phyloP scores from a whole-genome alignment of 2,329 filamentous ascomycete species.

The Aspergillus eucalypticola region DNA sequence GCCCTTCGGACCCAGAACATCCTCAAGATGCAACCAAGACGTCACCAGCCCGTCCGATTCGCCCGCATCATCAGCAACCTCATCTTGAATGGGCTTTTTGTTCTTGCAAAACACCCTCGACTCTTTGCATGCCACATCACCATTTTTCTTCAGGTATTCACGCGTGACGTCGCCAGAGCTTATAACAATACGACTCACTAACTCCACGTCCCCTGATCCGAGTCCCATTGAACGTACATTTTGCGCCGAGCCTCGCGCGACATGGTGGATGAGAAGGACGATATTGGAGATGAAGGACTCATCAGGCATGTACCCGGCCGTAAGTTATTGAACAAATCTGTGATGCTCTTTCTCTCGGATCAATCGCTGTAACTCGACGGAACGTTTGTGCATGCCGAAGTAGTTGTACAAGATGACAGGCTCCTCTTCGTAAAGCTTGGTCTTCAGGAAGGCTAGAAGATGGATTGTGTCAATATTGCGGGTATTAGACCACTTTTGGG shows the following conservation, averaged over 20 bases:
- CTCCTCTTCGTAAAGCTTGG: slow-evolving; percentile 29
- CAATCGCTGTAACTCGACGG: slow-evolving; percentile 27
- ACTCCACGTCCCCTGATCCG: neutral
- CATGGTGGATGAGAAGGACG: slow-evolving; percentile 27
- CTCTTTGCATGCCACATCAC: slow-evolving; percentile 29
- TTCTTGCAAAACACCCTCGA: slow-evolving; percentile 30
- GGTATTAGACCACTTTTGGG: slow-evolving; percentile 23
- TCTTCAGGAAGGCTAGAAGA: slow-evolving; percentile 28
- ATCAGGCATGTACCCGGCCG: slow-evolving; percentile 27
- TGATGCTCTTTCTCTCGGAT: slow-evolving; percentile 30
- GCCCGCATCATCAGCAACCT: slow-evolving; percentile 14
- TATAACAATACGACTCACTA: slow-evolving; percentile 26
- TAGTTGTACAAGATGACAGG: slow-evolving; percentile 31
- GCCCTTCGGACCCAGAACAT: slow-evolving; percentile 20
- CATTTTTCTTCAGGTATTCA: slow-evolving; percentile 29
- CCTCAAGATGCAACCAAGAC: slow-evolving; percentile 21
- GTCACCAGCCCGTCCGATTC: slow-evolving; percentile 14
- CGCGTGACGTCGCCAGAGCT: slow-evolving; percentile 30
- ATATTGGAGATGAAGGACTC: slow-evolving; percentile 28
- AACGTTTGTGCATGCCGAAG: slow-evolving; percentile 33
- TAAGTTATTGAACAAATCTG: slow-evolving; percentile 32
- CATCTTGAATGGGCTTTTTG: slow-evolving; percentile 24
- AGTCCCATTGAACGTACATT: slow-evolving; percentile 18
- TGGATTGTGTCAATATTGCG: slow-evolving; percentile 25
- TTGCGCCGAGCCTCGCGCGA: slow-evolving; percentile 25